Evolutionary conservation across 2,329 filamentous ascomycete genomes (phyloP), one percentile per base, ranked within the genome.

Genomic region (Domatiomyces globalis): DNA sequence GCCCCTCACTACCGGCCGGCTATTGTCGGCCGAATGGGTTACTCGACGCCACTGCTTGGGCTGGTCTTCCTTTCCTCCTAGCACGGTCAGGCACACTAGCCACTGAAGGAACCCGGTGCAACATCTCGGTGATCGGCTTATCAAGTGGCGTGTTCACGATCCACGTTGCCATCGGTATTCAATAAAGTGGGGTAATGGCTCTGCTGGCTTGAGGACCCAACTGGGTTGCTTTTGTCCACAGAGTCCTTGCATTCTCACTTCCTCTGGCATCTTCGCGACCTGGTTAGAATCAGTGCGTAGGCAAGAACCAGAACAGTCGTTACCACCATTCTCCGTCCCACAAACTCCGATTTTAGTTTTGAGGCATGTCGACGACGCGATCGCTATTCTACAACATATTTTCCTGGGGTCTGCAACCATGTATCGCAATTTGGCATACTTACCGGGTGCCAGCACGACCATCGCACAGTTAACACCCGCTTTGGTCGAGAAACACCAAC

Each of bases 371-470:
- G 33, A 39, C 33, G 33, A 39, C 33, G 33, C 33, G 12, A 15
- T 15, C 33, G 15, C 33, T 15, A 10, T 10, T 39, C 33, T 15
- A 15, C 33, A 39, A 15, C 33, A 39, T 10, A 39, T 12, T 15
- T 15, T 15, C 15, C 4, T 10, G 33, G 33, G 33, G 33, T 39
- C 33, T 19, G n/a, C n/a, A 18, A 53, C 22, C 45, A 56, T 57
- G 56, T 56, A 55, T 48, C 53, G 55, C 50, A 50, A 53, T 47
- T 52, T 53, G 29, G 54, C 54, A 18, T 53, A 53, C 15, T 12
- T 57, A 25, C 51, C 46, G 48, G 52, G 44, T n/a, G 45, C n/a
- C 51, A 50, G 43, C 53, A 50, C 36, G 47, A 49, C n/a, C 51
- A 51, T 22, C 54, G 48, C 19, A 54, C 54, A 15, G 56, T 54